Conservation (phyloP, 169 alveolate species). For the Plasmodium yoelii region DNA sequence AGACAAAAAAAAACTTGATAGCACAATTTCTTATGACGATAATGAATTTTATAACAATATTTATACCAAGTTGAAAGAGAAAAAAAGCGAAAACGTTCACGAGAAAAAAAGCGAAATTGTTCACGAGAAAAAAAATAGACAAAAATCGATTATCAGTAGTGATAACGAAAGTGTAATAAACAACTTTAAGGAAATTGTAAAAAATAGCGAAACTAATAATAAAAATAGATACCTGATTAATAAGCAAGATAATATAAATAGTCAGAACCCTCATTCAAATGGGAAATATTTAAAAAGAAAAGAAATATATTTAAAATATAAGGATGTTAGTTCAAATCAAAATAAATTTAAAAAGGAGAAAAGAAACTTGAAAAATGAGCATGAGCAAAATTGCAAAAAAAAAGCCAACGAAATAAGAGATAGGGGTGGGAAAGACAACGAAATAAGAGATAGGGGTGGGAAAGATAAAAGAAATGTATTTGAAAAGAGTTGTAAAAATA, state of each 20-base stretch:
- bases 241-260: not conserved
- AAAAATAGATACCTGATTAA: too few species aligned
- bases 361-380: not conserved
- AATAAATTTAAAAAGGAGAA: not conserved
- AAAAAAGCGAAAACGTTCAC: not conserved
- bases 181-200: not conserved
- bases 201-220: not conserved
- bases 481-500: not conserved
- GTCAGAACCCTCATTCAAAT: not conserved
- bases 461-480: not conserved
- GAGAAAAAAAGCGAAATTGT: not conserved
- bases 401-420: not conserved
- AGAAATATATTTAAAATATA: conserved; percentile 58
- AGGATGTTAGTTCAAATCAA: conserved; percentile 3
- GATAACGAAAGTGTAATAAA: too few species aligned
- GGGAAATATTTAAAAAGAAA: conserved; percentile 25
- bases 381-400: not conserved
- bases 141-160: not conserved
- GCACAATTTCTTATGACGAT: conserved; percentile 1
- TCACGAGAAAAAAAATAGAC: not conserved
- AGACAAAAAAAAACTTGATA: not conserved
- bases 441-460: not conserved
- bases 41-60: conserved; percentile 35
- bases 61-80: conserved; percentile 24
- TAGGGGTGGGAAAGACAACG: too few species aligned